Conservation (phyloP, 768 basidiomycete species). For the Lactifluus echinatus region DNA sequence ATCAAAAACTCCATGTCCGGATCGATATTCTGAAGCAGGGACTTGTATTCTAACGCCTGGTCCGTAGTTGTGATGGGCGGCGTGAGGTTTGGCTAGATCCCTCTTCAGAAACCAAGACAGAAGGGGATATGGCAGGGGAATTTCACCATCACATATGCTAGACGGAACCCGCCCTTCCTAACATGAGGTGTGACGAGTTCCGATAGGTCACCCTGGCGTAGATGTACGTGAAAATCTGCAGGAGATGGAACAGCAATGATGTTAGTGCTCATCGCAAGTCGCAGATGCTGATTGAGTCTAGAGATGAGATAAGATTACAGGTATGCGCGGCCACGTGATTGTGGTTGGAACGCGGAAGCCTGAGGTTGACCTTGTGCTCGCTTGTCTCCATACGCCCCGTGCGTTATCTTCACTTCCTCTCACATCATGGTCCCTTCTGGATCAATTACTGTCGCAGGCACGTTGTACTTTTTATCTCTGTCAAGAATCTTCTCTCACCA, state of each 20-base stretch:
- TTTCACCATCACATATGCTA: constrained; percentile 93
- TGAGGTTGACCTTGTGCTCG: background rate
- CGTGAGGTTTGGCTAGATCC: constrained; percentile 73
- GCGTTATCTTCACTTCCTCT: background rate
- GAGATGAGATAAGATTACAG: constrained; percentile 9
- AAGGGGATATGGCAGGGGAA: background rate
- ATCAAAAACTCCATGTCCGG: constrained; percentile 81
- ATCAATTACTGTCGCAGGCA: constrained; percentile 82
- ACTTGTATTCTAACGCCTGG: constrained; percentile 73
- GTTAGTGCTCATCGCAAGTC: constrained; percentile 27
- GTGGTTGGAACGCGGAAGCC: constrained; percentile 16
- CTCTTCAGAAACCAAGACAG: background rate
- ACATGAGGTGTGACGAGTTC: constrained; percentile 87
- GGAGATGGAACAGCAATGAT: constrained; percentile 50
- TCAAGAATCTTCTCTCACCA: background rate
- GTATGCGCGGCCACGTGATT: constrained; percentile 21
- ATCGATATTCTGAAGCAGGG: constrained; percentile 64
- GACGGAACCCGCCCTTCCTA: constrained; percentile 74
- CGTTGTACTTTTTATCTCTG: constrained; percentile 19
- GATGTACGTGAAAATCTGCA: constrained; percentile 94
- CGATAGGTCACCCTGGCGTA: constrained; percentile 79
- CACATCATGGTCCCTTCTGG: constrained; percentile 54
- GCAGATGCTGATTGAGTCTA: constrained; percentile 6
- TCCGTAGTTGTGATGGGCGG: constrained; percentile 82
- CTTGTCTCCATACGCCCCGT: background rate